Percentiles rank a stretch among this genome's conserved stretches.
Evolutionary conservation across 441 rosid species (phyloP).

Genomic region (Arabidopsis hybrid): DNA sequence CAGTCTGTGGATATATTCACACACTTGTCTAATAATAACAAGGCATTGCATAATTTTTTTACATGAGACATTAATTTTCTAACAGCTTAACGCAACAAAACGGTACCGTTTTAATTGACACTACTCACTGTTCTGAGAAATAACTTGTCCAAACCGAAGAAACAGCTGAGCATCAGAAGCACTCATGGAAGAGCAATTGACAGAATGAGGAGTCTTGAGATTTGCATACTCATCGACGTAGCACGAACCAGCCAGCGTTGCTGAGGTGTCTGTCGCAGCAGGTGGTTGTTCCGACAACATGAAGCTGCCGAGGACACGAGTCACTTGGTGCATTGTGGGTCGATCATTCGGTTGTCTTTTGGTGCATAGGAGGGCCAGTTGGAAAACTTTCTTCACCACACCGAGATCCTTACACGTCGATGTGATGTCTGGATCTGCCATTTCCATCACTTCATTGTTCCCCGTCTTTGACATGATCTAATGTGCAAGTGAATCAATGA

Average conservation of each 20-base stretch:
- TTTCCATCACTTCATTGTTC: slow-evolving; percentile 88
- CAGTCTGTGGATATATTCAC: slow-evolving; percentile 35
- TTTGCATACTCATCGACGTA: slow-evolving; percentile 89
- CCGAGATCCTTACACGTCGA: slow-evolving; percentile 83
- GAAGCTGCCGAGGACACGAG: slow-evolving; percentile 82
- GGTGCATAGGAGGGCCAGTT: slow-evolving; percentile 86
- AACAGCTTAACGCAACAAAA: slow-evolving; percentile 5
- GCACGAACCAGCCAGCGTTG: slow-evolving; percentile 58
- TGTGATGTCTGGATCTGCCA: slow-evolving; percentile 75
- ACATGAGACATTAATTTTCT: slow-evolving; percentile 15
- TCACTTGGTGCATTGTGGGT: slow-evolving; percentile 93
- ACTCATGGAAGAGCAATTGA: slow-evolving; percentile 91
- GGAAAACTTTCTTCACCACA: slow-evolving; percentile 86
- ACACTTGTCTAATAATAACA: slow-evolving; percentile 29
- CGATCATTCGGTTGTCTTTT: slow-evolving; percentile 84
- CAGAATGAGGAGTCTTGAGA: slow-evolving; percentile 84
- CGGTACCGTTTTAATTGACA: slow-evolving; percentile 28
- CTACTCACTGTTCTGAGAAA: slow-evolving; percentile 72
- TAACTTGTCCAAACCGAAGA: slow-evolving; percentile 91
- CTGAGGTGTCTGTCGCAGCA: slow-evolving; percentile 37
- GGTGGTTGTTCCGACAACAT: slow-evolving; percentile 55
- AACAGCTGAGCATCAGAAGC: slow-evolving; percentile 95
- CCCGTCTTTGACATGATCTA: slow-evolving; percentile 90
- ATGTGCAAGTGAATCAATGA: background rate
- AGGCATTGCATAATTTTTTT: slow-evolving; percentile 16